Evolutionary conservation across 2,329 filamentous ascomycete species (phyloP).

Genomic region (Pseudogymnoascus sp.): DNA sequence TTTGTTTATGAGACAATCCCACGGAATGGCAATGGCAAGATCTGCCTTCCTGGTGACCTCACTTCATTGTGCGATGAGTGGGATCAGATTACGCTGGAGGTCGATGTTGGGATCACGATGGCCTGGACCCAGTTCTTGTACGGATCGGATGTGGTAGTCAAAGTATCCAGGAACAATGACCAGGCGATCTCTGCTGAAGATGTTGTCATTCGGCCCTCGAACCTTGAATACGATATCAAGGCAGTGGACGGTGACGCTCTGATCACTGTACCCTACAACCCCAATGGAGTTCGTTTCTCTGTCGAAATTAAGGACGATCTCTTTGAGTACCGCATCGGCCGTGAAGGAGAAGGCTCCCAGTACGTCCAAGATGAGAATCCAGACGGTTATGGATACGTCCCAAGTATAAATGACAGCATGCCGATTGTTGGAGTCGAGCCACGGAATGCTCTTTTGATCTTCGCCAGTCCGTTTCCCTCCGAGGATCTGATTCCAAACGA

Average conservation of each 20-base stretch:
- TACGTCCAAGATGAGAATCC: conserved; percentile 19
- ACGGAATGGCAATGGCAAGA: conserved; percentile 31
- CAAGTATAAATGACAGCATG: conserved; percentile 10
- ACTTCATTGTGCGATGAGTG: conserved; percentile 18
- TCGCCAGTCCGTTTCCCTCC: conserved; percentile 27
- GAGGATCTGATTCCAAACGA: conserved; percentile 18
- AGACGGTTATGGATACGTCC: conserved; percentile 11
- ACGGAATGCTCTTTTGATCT: conserved; percentile 28
- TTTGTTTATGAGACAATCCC: conserved; percentile 34
- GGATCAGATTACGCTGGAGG: conserved; percentile 30
- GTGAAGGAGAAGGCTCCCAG: conserved; percentile 3
- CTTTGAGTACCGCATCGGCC: conserved; percentile 25
- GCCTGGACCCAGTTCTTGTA: conserved; percentile 32
- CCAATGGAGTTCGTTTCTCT: conserved; percentile 27
- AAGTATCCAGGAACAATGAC: conserved; percentile 20
- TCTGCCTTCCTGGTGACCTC: conserved; percentile 22
- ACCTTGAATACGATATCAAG: conserved; percentile 21
- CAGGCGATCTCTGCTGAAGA: conserved; percentile 18
- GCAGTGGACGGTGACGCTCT: conserved; percentile 20
- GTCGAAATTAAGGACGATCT: conserved; percentile 30
- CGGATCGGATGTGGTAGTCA: conserved; percentile 22
- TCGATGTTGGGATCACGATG: conserved; percentile 29
- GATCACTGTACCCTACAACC: conserved; percentile 25
- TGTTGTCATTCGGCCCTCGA: conserved; percentile 27
- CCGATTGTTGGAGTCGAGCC: conserved; percentile 26